Base-by-base conservation (phyloP, 306 rosid genomes). In the Lotus japonicus region DNA sequence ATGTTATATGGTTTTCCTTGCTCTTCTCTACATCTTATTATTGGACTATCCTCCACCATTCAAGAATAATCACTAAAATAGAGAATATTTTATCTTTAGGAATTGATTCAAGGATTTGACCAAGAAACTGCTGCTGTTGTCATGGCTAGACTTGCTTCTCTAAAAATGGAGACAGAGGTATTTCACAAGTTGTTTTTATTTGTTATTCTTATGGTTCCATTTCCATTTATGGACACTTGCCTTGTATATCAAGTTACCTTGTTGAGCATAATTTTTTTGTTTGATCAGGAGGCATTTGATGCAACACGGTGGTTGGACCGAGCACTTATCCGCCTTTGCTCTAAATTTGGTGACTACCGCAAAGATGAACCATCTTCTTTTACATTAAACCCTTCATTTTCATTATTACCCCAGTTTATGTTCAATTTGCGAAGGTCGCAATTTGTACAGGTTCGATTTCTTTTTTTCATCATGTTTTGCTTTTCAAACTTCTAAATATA, bases 71-170 rank as follows among this genome's bases (percentile, higher is more conserved):
- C 33, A 41, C 70, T 75, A 64, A 77, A 38, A 64, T 45, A 31
- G 39, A 75, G 28, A 13, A 60, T 48, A 35, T 64, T 60, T 72
- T 26, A 39, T 39, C 42, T 57, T 49, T 69, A 91, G 97, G 97
- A 91, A 81, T 74, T 91, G 85, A 80, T 84, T 64, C 96, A 84
- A 84, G 97, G 97, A 56, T 91, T 91, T 81, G 97, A 91, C 81
- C 97, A 91, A 66, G 97, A 91, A 81, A 82, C 97, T 65, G 95
- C 96, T 65, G 95, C 96, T 52, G 97, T 91, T 48, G 97, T 88
- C 42, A 80, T 91, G 86, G 97, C 95, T 59, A 88, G 97, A 75
- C 68, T 83, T 54, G 87, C 83, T 48, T 84, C 97, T 64, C 81
- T 84, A 77, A 88, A 91, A 86, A 91, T 91, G 97, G 95, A 91